Evolutionary conservation across 2,329 filamentous ascomycete genomes (phyloP), one percentile per base, ranked within the genome.

Genomic region (Pseudonectria foliicola): DNA sequence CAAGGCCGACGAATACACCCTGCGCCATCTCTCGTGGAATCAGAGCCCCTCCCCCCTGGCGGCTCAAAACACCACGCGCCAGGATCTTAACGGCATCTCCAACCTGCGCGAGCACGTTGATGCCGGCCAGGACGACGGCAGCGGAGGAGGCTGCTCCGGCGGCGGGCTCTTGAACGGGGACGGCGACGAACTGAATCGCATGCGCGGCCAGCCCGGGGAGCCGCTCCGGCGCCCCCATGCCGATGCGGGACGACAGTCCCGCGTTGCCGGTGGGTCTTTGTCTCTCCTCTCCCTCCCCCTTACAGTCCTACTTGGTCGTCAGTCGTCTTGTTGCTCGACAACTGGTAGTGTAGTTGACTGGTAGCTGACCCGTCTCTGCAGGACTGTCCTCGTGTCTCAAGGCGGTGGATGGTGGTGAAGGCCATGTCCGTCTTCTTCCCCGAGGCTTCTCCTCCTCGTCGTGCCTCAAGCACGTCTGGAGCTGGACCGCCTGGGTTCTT

Each of bases 61-160:
- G 15, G 51, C 67, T 13, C 61, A 67, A 31, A 53, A 70, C 31
- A 75, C 71, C 16, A 74, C 71, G 27, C 60, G 71, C 45, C 64
- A 73, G 59, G 71, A 75, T 49, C 59, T 75, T 39, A 74, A 74
- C 42, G 71, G 71, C 42, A 70, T 71, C 42, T 60, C 67, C 44
- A 75, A 75, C 53, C 54, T 66, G 13, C 66, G 70, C 14, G 62
- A 67, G 46, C 59, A 62, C 40, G 56, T 64, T 18, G 54, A 60
- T 25, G 54, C 59, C 40, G 46, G 48, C 31, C 53, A 60, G 46
- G 57, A 61, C 37, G 54, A 52, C 37, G 53, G 46, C 27, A 52
- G 48, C 11, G 54, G 49, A 13, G 53, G 51, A 13, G 48, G 44
- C 18, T 21, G 18, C 18, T 21, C 18, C 8, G 32, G 8, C 21